Base-by-base conservation (phyloP, 192 early-diverging fungal genomes). In the Geranomyces variabilis region DNA sequence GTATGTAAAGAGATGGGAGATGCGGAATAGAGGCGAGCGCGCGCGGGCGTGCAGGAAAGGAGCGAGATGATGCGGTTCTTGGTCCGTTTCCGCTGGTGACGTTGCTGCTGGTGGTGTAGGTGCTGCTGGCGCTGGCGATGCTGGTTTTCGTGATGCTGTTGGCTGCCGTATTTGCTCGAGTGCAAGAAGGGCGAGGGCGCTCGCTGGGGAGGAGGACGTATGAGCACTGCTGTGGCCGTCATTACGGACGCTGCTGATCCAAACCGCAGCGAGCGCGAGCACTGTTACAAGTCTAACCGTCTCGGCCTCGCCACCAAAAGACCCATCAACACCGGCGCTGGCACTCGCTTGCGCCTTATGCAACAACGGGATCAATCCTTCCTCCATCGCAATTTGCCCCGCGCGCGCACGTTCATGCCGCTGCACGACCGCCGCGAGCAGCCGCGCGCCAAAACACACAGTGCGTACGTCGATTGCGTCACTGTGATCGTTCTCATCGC, bases 151-250 rank as follows among this genome's bases (percentile, higher is more conserved):
- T 10, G 36, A 41, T 10, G 36, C 10, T 28, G 51, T 24, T n/a
- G 51, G 51, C 51, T 55, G 51, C 8, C 51, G 51, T 4, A 55
- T 55, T n/a, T n/a, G 21, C 15, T 60, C 58, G 26, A 60, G 24
- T 4, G 58, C 58, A 6, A 60, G 19, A n/a, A 60, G 30, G 26
- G 22, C 58, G 6, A 60, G 28, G 26, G 58, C 15, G 15, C 5
- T 33, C 28, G 58, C 5, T 10, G 36, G 36, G 5, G 36, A 10
- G 36, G 5, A 41, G 36, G 5, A 41, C 3, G 36, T 41, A 7
- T 41, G 36, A 3, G 5, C 36, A 10, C 36, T 41, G 36, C 36
- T 41, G 36, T 10, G 10, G 36, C 36, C 10, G 36, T 41, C 36
- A 41, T 10, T 7, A 3, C 36, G 3, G 58, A 1, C 6, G 26